Evolutionary conservation across 2,329 filamentous ascomycete species (phyloP).

Genomic region (Pseudogymnoascus sp.): DNA sequence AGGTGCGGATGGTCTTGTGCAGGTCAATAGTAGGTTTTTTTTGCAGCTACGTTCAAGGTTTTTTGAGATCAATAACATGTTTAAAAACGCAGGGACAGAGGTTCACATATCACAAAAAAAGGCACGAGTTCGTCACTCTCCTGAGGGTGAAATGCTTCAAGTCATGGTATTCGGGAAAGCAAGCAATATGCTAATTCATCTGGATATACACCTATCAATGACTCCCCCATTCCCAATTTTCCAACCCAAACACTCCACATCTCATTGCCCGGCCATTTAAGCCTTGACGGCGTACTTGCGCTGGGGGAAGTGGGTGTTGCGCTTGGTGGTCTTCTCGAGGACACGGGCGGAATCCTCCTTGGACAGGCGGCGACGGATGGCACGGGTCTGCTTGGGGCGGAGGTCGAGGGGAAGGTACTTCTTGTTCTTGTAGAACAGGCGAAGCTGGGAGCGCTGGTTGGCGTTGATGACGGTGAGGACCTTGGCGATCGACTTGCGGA

Average conservation of each 20-base stretch:
- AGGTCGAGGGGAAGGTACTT: conserved; percentile 99
- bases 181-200: conserved; percentile 13
- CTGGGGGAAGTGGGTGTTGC: conserved; percentile 90
- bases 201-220: conserved; percentile 11
- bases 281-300: conserved; percentile 98
- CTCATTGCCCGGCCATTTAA: conserved; percentile 31
- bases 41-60: background rate
- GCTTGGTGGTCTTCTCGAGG: conserved; percentile 97
- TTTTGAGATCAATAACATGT: background rate
- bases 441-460: conserved; percentile 96
- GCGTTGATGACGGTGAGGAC: conserved; percentile 99
- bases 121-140: background rate
- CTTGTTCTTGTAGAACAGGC: conserved; percentile 99
- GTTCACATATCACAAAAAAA: background rate
- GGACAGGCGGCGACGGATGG: conserved; percentile 91
- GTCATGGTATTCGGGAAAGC: conserved; percentile 13
- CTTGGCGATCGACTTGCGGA: conserved; percentile 98
- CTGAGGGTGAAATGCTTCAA: background rate
- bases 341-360: conserved; percentile 79
- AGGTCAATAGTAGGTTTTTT: background rate
- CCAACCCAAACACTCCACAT: conserved; percentile 5
- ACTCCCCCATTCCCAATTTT: conserved; percentile 12
- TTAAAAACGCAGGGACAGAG: background rate
- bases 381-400: conserved; percentile 95
- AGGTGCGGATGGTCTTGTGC: background rate